Conservation (phyloP, 345 rosid species). For the Rhodamnia rubescens region DNA sequence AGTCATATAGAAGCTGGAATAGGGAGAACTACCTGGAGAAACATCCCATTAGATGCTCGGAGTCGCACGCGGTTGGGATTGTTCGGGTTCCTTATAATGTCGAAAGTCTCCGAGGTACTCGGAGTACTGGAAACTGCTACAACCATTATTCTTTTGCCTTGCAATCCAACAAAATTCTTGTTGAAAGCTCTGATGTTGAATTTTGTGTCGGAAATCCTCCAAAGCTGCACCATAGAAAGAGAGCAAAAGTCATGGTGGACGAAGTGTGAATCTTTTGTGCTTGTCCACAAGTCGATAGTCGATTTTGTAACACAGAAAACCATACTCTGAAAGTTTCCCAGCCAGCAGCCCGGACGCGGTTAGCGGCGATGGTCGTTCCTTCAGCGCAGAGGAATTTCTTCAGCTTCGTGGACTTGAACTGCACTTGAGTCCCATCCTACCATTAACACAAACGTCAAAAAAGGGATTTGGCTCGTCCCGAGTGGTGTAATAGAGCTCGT, state of each 20-base stretch:
- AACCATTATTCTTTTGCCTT: background rate
- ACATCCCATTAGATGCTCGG: background rate
- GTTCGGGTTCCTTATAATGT: background rate
- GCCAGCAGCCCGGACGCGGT: background rate
- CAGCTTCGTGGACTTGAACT: conserved; percentile 13
- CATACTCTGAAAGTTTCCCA: conserved; percentile 31
- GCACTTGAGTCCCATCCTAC: conserved; percentile 31
- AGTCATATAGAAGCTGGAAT: background rate
- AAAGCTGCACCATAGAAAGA: background rate
- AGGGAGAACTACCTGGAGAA: background rate
- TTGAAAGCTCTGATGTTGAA: background rate
- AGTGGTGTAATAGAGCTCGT: background rate
- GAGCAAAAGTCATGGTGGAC: background rate
- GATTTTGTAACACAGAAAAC: background rate
- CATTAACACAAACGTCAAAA: background rate
- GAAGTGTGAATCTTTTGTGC: background rate
- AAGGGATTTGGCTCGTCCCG: background rate
- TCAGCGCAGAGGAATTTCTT: conserved; percentile 10
- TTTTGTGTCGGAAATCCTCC: background rate
- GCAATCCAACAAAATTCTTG: background rate
- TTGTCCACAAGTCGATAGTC: background rate
- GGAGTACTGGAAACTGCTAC: background rate
- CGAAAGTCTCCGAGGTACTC: background rate
- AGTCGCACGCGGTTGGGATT: background rate
- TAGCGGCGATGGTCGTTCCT: background rate